Evolutionary conservation across 176 grass and related monocot genomes (phyloP).

Genomic region (Urochloa ruziziensis): DNA sequence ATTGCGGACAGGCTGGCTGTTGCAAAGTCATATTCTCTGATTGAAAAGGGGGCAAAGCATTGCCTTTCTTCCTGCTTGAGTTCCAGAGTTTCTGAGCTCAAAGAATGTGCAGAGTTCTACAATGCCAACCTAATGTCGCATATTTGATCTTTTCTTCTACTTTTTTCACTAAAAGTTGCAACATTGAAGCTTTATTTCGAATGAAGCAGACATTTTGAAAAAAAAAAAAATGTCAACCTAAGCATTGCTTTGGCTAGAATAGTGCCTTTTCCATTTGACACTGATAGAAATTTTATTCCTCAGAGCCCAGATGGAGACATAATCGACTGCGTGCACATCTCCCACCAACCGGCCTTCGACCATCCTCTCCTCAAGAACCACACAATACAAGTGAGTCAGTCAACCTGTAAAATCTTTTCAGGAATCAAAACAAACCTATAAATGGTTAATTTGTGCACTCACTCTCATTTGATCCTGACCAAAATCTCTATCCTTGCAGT

Average conservation of each 20-base stretch:
- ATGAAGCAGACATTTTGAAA: neutral
- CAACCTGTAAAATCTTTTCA: neutral
- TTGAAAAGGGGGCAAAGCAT: neutral
- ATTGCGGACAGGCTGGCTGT: conserved; percentile 13
- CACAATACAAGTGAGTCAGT: conserved; percentile 47
- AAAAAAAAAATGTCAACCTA: neutral
- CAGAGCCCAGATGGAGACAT: conserved; percentile 77
- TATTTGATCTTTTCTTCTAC: neutral
- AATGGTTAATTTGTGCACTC: conserved; percentile 3
- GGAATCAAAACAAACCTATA: neutral
- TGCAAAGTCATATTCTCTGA: conserved; percentile 4
- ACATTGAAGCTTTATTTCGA: neutral
- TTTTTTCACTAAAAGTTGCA: neutral
- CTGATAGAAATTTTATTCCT: neutral
- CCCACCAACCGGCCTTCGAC: conserved; percentile 72
- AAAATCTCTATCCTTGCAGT: conserved; percentile 25
- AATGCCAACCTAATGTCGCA: neutral
- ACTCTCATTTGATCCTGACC: neutral
- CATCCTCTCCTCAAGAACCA: conserved; percentile 75
- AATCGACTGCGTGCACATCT: conserved; percentile 72
- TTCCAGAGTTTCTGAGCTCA: neutral
- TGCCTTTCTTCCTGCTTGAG: neutral
- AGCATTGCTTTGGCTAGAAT: neutral
- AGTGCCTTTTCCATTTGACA: neutral
- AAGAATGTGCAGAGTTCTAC: neutral